Base-by-base conservation (phyloP, 2,329 filamentous ascomycete genomes). In the Ophiocordyceps robertsii region DNA sequence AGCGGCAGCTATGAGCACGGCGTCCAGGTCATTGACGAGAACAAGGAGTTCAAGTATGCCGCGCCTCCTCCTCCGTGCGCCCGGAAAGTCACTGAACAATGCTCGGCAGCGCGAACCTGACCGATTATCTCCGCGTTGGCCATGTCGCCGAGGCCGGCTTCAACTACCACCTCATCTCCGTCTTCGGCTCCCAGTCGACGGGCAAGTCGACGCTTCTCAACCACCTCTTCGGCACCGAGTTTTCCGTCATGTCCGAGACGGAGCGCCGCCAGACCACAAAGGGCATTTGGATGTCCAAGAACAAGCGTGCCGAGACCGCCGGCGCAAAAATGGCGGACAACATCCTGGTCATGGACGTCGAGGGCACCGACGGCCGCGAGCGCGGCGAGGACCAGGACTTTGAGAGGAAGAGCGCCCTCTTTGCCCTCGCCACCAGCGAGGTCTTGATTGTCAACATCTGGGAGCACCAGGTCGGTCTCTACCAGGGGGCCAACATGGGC, bases 281-380 rank as follows among this genome's bases (percentile, higher is more conserved):
- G 70, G 92, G 92, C 58, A 98, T 98, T 60, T 98, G 92, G 92
- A 83, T 98, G 82, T 94, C 89, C 50, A 94, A 95, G 70, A 96
- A 96, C 66, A 95, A 94, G 69, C 72, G 73, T 51, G 63, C 67
- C 49, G 61, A 67, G 44, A 69, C 65, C 43, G 65, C 62, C 39
- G 65, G 66, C 40, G 60, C 60, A 50, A 70, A 69, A 49, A 95
- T 96, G 88, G 89, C 90, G 43, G 87, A 95, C 56, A 98, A 98
- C 63, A 95, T 98, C 55, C 70, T 98, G 48, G 92, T 98, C 53
- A 98, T 98, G 92, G 92, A 98, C 58, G 92, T 98, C 37, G 92
- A 98, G 64, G 92, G 92, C 51, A 96, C 92, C 11, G 92, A 98
- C 61, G 92, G 92, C 41, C 80, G 92, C 52, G 92, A 98, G 68